Percentiles rank a stretch among this genome's conserved stretches.
Conservation (phyloP, 1,284 basidiomycete species). For the Taiwanofungus camphoratus region DNA sequence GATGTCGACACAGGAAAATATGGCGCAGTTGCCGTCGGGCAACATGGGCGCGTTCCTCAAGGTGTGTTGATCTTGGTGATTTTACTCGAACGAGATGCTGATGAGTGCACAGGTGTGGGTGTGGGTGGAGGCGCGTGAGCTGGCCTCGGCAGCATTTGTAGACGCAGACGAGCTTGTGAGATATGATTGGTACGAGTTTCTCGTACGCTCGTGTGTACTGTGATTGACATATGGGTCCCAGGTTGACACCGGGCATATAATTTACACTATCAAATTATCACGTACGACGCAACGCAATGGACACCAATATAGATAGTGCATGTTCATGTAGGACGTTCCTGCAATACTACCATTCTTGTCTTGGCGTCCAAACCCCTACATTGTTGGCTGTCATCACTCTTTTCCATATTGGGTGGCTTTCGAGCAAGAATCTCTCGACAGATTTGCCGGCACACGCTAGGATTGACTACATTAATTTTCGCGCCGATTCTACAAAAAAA, state of each 20-base stretch:
- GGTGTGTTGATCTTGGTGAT: constrained; percentile 33
- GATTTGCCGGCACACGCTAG: too few species aligned
- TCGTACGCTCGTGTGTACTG: background rate
- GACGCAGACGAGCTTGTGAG: constrained; percentile 76
- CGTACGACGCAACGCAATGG: too few species aligned
- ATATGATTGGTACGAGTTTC: constrained; percentile 62
- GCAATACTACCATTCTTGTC: too few species aligned
- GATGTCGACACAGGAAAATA: constrained; percentile 76
- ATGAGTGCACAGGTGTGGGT: constrained; percentile 68
- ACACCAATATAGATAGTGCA: too few species aligned
- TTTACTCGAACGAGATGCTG: background rate
- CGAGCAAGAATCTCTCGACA: too few species aligned
- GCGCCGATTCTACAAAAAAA: too few species aligned
- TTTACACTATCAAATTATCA: too few species aligned
- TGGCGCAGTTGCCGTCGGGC: constrained; percentile 56
- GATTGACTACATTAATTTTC: too few species aligned
- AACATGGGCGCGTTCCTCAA: constrained; percentile 83
- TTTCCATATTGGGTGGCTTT: too few species aligned
- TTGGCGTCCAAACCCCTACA: too few species aligned
- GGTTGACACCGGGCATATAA: constrained; percentile 29
- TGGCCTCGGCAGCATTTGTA: constrained; percentile 73
- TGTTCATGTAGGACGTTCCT: too few species aligned
- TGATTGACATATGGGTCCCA: constrained; percentile 6
- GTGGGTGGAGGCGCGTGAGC: constrained; percentile 82
- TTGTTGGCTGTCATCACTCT: too few species aligned